phyloP scores from a whole-genome alignment of 176 grass and related monocot species.

The Elaeis guineensis region DNA sequence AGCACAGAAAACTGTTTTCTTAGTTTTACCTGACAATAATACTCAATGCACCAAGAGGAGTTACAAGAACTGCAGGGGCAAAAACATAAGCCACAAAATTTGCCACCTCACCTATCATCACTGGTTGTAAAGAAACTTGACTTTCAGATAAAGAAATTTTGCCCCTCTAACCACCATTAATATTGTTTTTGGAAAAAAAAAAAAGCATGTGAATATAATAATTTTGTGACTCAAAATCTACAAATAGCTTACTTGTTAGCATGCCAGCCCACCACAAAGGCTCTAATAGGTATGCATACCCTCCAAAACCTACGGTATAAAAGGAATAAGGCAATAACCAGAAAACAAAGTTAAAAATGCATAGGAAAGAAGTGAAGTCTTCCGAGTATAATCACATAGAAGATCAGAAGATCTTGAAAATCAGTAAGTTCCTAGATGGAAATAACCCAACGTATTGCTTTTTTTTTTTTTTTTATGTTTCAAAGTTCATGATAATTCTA shows the following conservation, averaged over 20 bases:
- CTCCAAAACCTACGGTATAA: constrained; percentile 51
- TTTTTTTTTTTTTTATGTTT: no score
- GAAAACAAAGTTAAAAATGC: background rate
- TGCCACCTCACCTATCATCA: constrained; percentile 78
- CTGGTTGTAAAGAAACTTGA: constrained; percentile 37
- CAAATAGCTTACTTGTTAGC: constrained; percentile 64
- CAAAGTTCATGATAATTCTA: no score
- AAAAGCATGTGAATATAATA: no score
- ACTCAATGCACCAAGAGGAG: constrained; percentile 88
- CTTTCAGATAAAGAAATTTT: background rate
- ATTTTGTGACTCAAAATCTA: background rate
- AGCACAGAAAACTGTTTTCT: background rate
- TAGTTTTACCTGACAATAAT: constrained; percentile 74
- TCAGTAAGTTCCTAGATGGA: no score
- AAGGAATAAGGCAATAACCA: constrained; percentile 1
- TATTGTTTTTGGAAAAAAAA: no score
- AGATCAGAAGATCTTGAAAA: no score
- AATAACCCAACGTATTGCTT: no score
- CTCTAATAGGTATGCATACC: constrained; percentile 70
- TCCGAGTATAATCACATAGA: no score
- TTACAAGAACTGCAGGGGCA: constrained; percentile 82
- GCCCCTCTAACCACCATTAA: no score
- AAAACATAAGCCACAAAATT: constrained; percentile 91
- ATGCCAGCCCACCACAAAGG: constrained; percentile 95
- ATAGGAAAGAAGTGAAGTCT: no score